A percentile compares a stretch with the other conserved stretches of the same genome.
These are phyloP conservation scores for Steccherinum ochraceum DNA, from an alignment of 768 basidiomycete species.

Conservation along the genomic window DNA sequence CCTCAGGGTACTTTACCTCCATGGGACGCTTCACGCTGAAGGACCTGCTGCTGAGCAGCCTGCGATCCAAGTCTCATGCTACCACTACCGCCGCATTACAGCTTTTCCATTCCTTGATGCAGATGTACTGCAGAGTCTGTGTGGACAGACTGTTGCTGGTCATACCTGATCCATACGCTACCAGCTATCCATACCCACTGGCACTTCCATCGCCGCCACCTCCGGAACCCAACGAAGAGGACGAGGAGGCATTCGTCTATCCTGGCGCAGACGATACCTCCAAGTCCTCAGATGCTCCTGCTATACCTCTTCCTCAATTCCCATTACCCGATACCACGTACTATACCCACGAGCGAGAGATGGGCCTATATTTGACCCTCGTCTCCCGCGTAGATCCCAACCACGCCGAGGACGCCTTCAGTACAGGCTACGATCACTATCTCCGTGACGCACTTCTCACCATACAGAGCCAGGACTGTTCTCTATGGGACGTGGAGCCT, in stretches of 20 bases:
- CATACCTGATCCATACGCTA: conserved; percentile 64
- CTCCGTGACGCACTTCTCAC: conserved; percentile 66
- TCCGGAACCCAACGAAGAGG: conserved; percentile 32
- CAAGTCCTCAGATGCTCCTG: conserved; percentile 5
- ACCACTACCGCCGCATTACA: conserved; percentile 76
- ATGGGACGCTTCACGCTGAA: conserved; percentile 88
- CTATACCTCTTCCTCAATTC: conserved; percentile 33
- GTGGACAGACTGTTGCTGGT: conserved; percentile 66
- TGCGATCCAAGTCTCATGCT: conserved; percentile 58
- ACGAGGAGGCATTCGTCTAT: conserved; percentile 47
- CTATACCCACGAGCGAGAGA: conserved; percentile 79
- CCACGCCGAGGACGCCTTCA: conserved; percentile 65
- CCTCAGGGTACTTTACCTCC: conserved; percentile 79
- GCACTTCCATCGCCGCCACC: conserved; percentile 23
- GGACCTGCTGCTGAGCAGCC: conserved; percentile 77
- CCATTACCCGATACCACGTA: conserved; percentile 66
- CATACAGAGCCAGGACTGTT: conserved; percentile 62
- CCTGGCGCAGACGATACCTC: conserved; percentile 31
- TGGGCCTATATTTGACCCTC: conserved; percentile 70
- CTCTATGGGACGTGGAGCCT: conserved; percentile 38
- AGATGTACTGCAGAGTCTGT: conserved; percentile 58
- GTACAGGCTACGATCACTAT: conserved; percentile 83
- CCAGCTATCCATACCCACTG: conserved; percentile 62
- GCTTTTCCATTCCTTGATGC: conserved; percentile 70
- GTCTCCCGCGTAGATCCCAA: conserved; percentile 74